Evolutionary conservation across 2,329 filamentous ascomycete species (phyloP), one percentile per base, ranked within the genome.

Genomic region (Calonectria multiphialidica): DNA sequence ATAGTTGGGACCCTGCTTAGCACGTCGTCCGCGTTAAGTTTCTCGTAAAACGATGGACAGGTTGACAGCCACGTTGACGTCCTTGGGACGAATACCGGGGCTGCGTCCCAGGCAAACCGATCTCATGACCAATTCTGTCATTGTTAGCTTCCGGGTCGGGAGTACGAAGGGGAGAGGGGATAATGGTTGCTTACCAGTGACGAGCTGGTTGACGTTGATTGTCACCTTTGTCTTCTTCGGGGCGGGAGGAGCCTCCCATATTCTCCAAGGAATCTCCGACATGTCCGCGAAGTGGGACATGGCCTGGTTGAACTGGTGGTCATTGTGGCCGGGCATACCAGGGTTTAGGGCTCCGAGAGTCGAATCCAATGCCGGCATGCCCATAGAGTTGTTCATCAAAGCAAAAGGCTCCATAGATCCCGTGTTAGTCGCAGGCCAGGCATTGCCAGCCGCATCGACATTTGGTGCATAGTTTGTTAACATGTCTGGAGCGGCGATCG

Each of bases 21-120:
- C 10, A 23, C 3, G n/a, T 13, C 44, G 23, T 23, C 21, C 21
- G n/a, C 16, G 16, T 13, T 2, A 53, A n/a, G 33, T 21, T 25
- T 47, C 49, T 40, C 62, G 28, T 50, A 76, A 74, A 25, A 73
- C 55, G 10, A 79, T 78, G 3, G 77, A 68, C 10, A 65, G 64
- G 33, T 65, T 77, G n/a, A 79, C 75, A 10, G 83, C 82, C 18
- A 62, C 74, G 61, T 84, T 75, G 1, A 87, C 75, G 50, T 87
- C 84, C 45, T 79, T 82, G 1, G 83, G 83, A 8, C 85, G 81
- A 12, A 86, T 71, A 0, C 83, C 85, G 0, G 85, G 85, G 2
- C 80, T 80, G 6, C 83, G 79, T 10, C 85, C 85, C 9, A 87
- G 73, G 47, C 85, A 87, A 8, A 86, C 81, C 18, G 83, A 81